Percentiles rank a stretch among this genome's conserved stretches.
These are phyloP conservation scores for Cladophialophora yegresii DNA, from an alignment of 2,329 filamentous ascomycete species.

Conservation along the genomic window DNA sequence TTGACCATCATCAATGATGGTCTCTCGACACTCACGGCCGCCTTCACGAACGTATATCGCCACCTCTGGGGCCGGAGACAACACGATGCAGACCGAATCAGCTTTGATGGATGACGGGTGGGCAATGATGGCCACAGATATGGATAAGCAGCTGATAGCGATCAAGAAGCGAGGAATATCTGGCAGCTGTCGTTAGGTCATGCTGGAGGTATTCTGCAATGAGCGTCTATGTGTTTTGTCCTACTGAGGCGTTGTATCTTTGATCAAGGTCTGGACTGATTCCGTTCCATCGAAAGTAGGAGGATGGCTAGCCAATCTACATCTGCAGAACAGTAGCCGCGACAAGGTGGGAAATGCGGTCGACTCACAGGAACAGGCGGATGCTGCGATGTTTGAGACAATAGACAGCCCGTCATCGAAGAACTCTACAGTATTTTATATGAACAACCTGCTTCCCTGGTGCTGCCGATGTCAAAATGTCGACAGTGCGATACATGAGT, in stretches of 20 bases:
- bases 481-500: background rate
- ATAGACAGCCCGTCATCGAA: background rate
- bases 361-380: background rate
- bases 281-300: background rate
- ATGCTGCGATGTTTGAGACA: too few species aligned
- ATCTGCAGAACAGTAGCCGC: background rate
- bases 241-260: background rate
- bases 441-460: background rate
- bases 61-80: constrained; percentile 11
- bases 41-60: constrained; percentile 14
- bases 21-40: constrained; percentile 11
- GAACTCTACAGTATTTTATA: background rate
- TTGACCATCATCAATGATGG: constrained; percentile 21
- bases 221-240: background rate
- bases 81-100: constrained; percentile 20
- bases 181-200: too few species aligned
- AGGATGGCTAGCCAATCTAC: background rate
- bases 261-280: too few species aligned
- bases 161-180: background rate
- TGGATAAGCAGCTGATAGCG: background rate
- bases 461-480: background rate
- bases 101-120: constrained; percentile 13
- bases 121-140: background rate
- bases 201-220: background rate
- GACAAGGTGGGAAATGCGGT: background rate